Conservation (phyloP, 352 stramenopile species). For the Peronospora farinosa region DNA sequence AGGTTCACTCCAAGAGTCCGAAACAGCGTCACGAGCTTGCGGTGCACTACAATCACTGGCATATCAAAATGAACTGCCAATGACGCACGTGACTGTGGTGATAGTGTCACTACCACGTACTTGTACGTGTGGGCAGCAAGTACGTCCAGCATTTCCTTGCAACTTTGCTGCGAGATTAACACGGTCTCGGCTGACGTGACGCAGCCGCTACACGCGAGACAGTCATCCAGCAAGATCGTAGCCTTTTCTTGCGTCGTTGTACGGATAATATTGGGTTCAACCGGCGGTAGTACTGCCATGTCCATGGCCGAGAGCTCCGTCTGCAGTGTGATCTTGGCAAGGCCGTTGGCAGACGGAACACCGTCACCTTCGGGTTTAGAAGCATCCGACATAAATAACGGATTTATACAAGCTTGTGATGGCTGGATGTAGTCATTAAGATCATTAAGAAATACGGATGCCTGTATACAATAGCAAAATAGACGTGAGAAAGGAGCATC, state of each 20-base stretch:
- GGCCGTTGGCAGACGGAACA: conserved; percentile 18
- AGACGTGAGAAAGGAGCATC: conserved; percentile 1
- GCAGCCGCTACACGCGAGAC: conserved; percentile 94
- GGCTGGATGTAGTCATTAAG: conserved; percentile 93
- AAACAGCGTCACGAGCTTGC: conserved; percentile 75
- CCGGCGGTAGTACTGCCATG: conserved; percentile 35
- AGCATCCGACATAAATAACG: conserved; percentile 75
- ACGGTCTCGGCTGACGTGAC: conserved; percentile 98
- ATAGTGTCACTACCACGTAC: conserved; percentile 82
- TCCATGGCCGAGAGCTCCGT: conserved; percentile 61
- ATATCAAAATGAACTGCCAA: conserved; percentile 78
- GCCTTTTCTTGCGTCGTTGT: conserved; percentile 75
- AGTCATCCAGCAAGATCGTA: conserved; percentile 94
- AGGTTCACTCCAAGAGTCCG: conserved; percentile 80
- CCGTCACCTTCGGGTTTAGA: conserved; percentile 3
- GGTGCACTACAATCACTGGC: conserved; percentile 53
- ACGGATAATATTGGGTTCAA: conserved; percentile 75
- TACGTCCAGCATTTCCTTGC: conserved; percentile 77
- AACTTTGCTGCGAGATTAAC: conserved; percentile 95
- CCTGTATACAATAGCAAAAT: conserved; percentile 23
- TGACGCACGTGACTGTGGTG: conserved; percentile 82
- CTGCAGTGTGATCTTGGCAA: conserved; percentile 74
- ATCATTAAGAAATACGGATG: conserved; percentile 90
- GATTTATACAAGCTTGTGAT: conserved; percentile 91
- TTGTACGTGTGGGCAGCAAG: conserved; percentile 41